Percentiles rank a stretch among this genome's conserved stretches.
These are phyloP conservation scores for Veloporphyrellus conicus DNA, from an alignment of 1,284 basidiomycete species.

Conservation along the genomic window DNA sequence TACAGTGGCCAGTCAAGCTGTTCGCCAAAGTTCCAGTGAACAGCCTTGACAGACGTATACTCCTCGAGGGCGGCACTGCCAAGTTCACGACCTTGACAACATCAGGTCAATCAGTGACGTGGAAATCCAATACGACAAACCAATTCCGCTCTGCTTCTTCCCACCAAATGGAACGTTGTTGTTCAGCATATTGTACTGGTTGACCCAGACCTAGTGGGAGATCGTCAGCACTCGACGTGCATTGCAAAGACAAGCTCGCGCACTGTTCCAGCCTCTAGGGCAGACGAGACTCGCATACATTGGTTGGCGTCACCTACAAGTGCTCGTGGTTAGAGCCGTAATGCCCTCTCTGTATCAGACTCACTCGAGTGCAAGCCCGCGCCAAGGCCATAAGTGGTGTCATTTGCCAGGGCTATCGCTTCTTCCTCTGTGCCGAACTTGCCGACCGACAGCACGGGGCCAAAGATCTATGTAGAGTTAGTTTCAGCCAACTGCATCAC, in stretches of 20 bases:
- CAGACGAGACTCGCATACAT: slow-evolving; percentile 78
- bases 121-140: slow-evolving; percentile 28
- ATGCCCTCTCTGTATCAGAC: slow-evolving; percentile 19
- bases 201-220: slow-evolving; percentile 73
- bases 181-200: slow-evolving; percentile 78
- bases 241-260: slow-evolving; percentile 24
- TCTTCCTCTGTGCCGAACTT: slow-evolving; percentile 79
- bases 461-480: slow-evolving; percentile 73
- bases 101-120: slow-evolving; percentile 21
- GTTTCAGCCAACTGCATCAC: slow-evolving; percentile 6
- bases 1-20: slow-evolving; percentile 74
- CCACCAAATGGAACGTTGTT: slow-evolving; percentile 92
- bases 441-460: slow-evolving; percentile 75
- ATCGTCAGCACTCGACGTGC: slow-evolving; percentile 8
- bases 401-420: slow-evolving; percentile 75
- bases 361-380: slow-evolving; percentile 85
- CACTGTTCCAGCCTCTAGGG: slow-evolving; percentile 82
- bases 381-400: slow-evolving; percentile 82
- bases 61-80: slow-evolving; percentile 83
- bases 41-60: slow-evolving; percentile 81
- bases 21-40: slow-evolving; percentile 86
- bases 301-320: slow-evolving; percentile 74
- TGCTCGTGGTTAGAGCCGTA: background rate
- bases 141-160: slow-evolving; percentile 79
- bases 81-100: slow-evolving; percentile 69